Evolutionary conservation across 164 flowering plant genomes (phyloP), one percentile per base, ranked within the genome.

Genomic region (Vitis labrusca): DNA sequence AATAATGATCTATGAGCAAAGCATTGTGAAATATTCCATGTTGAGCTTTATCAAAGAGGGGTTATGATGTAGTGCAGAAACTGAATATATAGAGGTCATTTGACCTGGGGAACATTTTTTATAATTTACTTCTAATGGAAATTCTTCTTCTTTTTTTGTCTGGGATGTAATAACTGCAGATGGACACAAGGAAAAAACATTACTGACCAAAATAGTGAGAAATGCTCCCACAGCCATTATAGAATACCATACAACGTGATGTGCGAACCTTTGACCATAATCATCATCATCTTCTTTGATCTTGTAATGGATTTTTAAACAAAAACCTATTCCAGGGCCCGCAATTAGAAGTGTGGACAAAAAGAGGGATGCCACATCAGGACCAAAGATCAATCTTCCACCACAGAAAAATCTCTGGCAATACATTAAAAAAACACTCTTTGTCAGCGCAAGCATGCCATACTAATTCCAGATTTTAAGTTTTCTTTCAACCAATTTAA

Each of bases 371-470:
- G 83, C 84, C 17, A 68, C 97, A 80, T 94, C 98, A n/a, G 97
- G 98, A 69, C 98, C 98, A 81, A 94, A 92, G 59, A 94, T 70
- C 65, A 91, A 66, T 73, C 95, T 87, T 66, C 98, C 98, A 47
- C 95, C 88, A 69, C 91, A 94, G 63, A 81, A 78, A 74, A 94
- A 94, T 85, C 73, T 88, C 98, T 94, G 93, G 54, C 29, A 68
- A 60, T n/a, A 63, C 30, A 78, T 67, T 59, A 50, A 1, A 76
- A 68, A 59, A 0, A 68, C 53, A 51, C 61, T 5, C 61, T 64
- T n/a, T 27, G 59, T 50, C 61, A 67, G 58, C 37, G 1, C 17
- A 52, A 65, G 52, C 59, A 52, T 27, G 65, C 44, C 47, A 13
- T 60, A 16, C 49, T 16, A 57, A n/a, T 16, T 59, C 37, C 10